A percentile compares a stretch with the other conserved stretches of the same genome.
Evolutionary conservation across 202 grass and related monocot species (phyloP).

Genomic region (Cymbopogon flexuosus): DNA sequence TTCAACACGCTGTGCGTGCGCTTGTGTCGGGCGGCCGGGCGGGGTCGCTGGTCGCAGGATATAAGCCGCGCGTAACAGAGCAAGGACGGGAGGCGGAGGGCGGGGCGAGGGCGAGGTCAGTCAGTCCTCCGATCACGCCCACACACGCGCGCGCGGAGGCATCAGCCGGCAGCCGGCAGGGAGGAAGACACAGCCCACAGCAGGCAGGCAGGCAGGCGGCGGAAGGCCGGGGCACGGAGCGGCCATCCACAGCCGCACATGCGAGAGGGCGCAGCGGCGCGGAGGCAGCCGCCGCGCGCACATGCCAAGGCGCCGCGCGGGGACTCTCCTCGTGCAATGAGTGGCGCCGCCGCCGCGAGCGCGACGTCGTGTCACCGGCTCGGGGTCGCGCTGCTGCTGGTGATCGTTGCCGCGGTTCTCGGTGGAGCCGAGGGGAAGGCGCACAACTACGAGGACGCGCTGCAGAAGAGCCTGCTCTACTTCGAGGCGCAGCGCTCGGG

Average conservation of each 20-base stretch:
- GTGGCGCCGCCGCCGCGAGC: background rate
- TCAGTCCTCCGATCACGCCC: background rate
- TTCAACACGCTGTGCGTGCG: constrained; percentile 35
- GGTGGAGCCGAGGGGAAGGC: constrained; percentile 20
- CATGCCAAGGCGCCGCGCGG: constrained; percentile 16
- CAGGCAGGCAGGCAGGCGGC: background rate
- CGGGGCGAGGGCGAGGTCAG: background rate
- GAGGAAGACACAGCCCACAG: background rate
- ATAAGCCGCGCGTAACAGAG: constrained; percentile 28
- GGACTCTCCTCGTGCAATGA: constrained; percentile 28
- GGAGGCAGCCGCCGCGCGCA: constrained; percentile 18
- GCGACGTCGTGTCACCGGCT: background rate
- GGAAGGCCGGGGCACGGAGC: background rate
- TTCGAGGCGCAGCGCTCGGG: constrained; percentile 96
- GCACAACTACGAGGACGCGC: constrained; percentile 64
- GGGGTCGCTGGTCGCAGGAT: background rate
- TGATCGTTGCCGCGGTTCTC: rapidly evolving
- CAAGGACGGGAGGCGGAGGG: background rate
- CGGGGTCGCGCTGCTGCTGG: background rate
- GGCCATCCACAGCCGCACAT: constrained; percentile 4
- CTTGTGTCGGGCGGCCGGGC: background rate
- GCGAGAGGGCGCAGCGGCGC: constrained; percentile 22
- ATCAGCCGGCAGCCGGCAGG: background rate
- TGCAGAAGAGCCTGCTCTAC: constrained; percentile 93
- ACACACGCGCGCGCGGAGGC: background rate